These are phyloP conservation scores for Casuarina glauca DNA, from an alignment of 306 rosid genomes.

Conservation along the genomic window DNA sequence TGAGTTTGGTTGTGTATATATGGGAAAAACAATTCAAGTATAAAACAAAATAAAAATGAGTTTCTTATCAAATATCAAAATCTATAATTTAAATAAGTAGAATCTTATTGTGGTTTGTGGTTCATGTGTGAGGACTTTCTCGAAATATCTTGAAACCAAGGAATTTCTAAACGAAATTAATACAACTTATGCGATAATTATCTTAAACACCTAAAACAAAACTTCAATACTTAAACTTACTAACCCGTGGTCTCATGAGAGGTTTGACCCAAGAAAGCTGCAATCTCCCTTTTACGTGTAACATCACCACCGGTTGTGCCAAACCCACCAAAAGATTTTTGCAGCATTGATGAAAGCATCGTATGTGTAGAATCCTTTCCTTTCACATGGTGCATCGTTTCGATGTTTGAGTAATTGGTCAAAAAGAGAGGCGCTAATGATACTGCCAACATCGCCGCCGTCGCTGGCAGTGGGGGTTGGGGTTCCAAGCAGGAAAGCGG, in stretches of 20 bases:
- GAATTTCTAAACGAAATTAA: too few relatives aligned
- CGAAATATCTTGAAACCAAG: too few relatives aligned
- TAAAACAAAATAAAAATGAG: not conserved
- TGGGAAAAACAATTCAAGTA: too few relatives aligned
- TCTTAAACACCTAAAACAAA: too few relatives aligned
- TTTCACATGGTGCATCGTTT: constrained; percentile 31
- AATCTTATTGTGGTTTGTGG: too few relatives aligned
- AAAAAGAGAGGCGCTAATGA: constrained; percentile 37
- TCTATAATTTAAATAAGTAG: too few relatives aligned
- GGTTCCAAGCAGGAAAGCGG: constrained; percentile 6
- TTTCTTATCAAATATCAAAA: too few relatives aligned
- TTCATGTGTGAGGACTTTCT: too few relatives aligned
- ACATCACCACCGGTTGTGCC: constrained; percentile 42
- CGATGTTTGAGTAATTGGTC: constrained; percentile 53
- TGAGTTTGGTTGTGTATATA: too few relatives aligned
- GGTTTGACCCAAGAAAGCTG: too few relatives aligned
- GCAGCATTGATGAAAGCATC: constrained; percentile 63
- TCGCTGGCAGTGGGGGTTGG: not conserved
- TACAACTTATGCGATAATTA: not conserved
- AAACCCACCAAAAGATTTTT: constrained; percentile 37
- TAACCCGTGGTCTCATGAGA: too few relatives aligned
- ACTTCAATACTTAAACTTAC: too few relatives aligned
- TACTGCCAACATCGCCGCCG: constrained; percentile 20
- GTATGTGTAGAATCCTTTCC: constrained; percentile 52
- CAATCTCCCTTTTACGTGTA: constrained; percentile 44